phyloP scores from a whole-genome alignment of 352 stramenopile genomes.

The Globisporangium nodosum region DNA sequence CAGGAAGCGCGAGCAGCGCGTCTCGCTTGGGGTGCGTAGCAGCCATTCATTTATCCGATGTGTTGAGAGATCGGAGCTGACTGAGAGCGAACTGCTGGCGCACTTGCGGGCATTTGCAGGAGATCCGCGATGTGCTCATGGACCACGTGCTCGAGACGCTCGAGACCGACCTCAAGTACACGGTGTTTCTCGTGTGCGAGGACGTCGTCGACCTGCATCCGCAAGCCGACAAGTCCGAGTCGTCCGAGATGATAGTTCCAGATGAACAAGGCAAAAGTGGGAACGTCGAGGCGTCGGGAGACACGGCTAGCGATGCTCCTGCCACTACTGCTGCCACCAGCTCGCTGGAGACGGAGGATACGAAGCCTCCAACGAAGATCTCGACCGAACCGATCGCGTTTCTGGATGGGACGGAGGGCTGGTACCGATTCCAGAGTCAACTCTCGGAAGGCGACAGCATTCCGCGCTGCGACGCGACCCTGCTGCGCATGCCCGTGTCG shows the following conservation, averaged over 20 bases:
- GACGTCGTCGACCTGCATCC: conserved; percentile 48
- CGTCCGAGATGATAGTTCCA: neutral
- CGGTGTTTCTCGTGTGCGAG: conserved; percentile 66
- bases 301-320: neutral
- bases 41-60: neutral
- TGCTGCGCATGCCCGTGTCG: conserved; percentile 67
- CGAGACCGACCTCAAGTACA: conserved; percentile 57
- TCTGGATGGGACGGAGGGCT: conserved; percentile 27
- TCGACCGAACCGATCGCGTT: conserved; percentile 20
- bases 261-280: conserved; percentile 3
- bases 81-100: no score
- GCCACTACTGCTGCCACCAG: neutral
- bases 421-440: conserved; percentile 40
- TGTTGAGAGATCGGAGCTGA: no score
- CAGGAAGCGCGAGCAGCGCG: conserved; percentile 24
- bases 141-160: conserved; percentile 54
- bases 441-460: conserved; percentile 75
- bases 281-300: neutral
- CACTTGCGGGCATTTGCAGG: conserved; percentile 15
- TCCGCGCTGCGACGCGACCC: conserved; percentile 58
- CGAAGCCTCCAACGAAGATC: no score
- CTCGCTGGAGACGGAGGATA: neutral
- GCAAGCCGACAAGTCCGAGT: neutral
- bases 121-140: conserved; percentile 61
- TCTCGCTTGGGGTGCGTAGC: conserved; percentile 45